Conservation (phyloP, 2,329 filamentous ascomycete species). For the Trematosphaeria pertusa region DNA sequence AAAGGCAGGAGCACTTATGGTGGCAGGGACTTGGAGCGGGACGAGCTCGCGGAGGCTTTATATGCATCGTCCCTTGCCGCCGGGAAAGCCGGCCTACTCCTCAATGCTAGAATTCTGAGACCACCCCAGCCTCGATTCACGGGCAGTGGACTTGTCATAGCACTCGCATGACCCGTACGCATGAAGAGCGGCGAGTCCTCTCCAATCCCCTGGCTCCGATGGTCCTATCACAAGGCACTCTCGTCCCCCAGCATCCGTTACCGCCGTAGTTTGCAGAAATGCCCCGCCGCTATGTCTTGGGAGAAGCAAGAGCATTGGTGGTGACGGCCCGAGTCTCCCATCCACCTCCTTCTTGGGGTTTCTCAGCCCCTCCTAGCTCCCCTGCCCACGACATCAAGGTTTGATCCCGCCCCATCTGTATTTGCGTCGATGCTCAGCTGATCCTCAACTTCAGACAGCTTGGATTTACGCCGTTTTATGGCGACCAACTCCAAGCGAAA, state of each 20-base stretch:
- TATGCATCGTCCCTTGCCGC: slow-evolving; percentile 8
- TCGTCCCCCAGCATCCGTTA: background rate
- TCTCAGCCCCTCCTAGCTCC: slow-evolving; percentile 5
- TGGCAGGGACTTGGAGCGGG: slow-evolving; percentile 2
- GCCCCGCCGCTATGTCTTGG: background rate
- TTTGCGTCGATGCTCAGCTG: slow-evolving; percentile 1
- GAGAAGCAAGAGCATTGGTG: slow-evolving; percentile 8
- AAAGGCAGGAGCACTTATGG: slow-evolving; percentile 3
- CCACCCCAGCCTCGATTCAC: slow-evolving; percentile 3
- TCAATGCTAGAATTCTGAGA: slow-evolving; percentile 4
- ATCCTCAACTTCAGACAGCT: slow-evolving; percentile 3
- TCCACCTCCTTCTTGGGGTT: slow-evolving; percentile 6
- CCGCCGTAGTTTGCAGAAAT: slow-evolving; percentile 5
- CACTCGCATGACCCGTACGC: slow-evolving; percentile 8
- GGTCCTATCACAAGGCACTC: background rate
- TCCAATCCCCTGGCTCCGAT: slow-evolving; percentile 2
- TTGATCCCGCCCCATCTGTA: slow-evolving; percentile 2
- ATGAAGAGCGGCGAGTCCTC: slow-evolving; percentile 10
- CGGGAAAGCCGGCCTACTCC: slow-evolving; percentile 4
- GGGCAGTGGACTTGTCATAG: slow-evolving; percentile 2
- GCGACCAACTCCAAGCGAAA: background rate
- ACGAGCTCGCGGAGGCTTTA: slow-evolving; percentile 8
- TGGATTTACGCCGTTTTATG: slow-evolving; percentile 1
- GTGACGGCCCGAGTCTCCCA: slow-evolving; percentile 5
- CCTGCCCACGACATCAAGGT: slow-evolving; percentile 1